Evolutionary conservation across 2,329 filamentous ascomycete species (phyloP).

Genomic region (Seiridium cupressi): DNA sequence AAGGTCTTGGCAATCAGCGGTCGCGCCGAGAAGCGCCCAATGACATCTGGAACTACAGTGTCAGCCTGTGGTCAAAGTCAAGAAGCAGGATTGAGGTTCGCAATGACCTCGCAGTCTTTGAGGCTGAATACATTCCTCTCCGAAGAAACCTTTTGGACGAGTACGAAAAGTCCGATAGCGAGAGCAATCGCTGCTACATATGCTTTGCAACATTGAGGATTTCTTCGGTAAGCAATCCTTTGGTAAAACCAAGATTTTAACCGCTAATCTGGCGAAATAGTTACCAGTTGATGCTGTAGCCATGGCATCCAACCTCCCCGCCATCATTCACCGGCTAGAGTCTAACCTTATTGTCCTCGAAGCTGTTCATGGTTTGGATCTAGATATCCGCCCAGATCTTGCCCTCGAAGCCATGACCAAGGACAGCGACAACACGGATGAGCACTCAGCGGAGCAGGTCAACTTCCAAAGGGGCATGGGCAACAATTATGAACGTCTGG

Average conservation of each 20-base stretch:
- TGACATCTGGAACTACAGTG: slow-evolving; percentile 80
- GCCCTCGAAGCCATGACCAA: slow-evolving; percentile 92
- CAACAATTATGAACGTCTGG: slow-evolving; percentile 89
- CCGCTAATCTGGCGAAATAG: slow-evolving; percentile 33
- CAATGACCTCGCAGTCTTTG: slow-evolving; percentile 75
- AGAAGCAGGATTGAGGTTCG: slow-evolving; percentile 52
- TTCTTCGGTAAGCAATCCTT: slow-evolving; percentile 61
- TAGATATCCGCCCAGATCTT: slow-evolving; percentile 64
- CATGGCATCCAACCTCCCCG: slow-evolving; percentile 75
- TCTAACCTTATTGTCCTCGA: slow-evolving; percentile 78
- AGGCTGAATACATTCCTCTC: slow-evolving; percentile 70
- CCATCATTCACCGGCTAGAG: slow-evolving; percentile 82
- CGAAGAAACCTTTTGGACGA: slow-evolving; percentile 84
- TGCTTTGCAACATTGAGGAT: slow-evolving; percentile 76
- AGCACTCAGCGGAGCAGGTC: slow-evolving; percentile 64
- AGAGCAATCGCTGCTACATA: slow-evolving; percentile 58
- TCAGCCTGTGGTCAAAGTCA: slow-evolving; percentile 69
- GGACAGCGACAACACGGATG: slow-evolving; percentile 80
- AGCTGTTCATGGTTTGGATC: slow-evolving; percentile 62
- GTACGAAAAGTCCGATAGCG: slow-evolving; percentile 50
- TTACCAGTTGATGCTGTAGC: slow-evolving; percentile 68
- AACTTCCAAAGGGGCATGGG: slow-evolving; percentile 86
- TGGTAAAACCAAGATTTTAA: neutral
- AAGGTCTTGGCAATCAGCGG: slow-evolving; percentile 41
- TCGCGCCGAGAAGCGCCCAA: slow-evolving; percentile 34